Evolutionary conservation across 768 basidiomycete genomes (phyloP).

Genomic region (Mycena sanguinolenta): DNA sequence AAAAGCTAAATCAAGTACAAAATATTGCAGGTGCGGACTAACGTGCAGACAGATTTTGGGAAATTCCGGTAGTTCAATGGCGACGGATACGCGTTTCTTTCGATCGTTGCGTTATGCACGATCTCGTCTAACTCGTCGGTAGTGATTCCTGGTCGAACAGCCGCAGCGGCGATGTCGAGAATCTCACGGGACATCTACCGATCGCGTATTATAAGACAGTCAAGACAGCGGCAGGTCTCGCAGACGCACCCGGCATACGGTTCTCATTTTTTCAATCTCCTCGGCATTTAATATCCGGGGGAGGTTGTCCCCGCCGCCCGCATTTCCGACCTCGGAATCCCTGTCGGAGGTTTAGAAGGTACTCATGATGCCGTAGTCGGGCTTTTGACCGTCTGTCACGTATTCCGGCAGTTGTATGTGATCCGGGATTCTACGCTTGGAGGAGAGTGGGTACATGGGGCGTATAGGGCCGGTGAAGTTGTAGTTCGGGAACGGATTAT

Average conservation of each 20-base stretch:
- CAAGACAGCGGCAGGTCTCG: not conserved
- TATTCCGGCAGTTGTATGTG: slow-evolving; percentile 94
- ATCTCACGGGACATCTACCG: slow-evolving; percentile 89
- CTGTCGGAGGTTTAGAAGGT: slow-evolving; percentile 50
- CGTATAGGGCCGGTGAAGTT: slow-evolving; percentile 84
- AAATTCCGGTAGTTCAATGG: slow-evolving; percentile 92
- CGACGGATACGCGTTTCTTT: slow-evolving; percentile 93
- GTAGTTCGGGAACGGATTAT: slow-evolving; percentile 84
- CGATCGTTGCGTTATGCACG: slow-evolving; percentile 92
- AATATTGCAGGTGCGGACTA: slow-evolving; percentile 49
- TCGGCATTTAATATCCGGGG: slow-evolving; percentile 74
- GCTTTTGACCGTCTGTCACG: slow-evolving; percentile 62
- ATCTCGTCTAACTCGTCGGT: slow-evolving; percentile 96
- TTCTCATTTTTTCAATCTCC: slow-evolving; percentile 92
- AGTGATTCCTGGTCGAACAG: slow-evolving; percentile 91
- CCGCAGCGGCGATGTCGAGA: slow-evolving; percentile 91
- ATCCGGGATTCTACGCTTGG: slow-evolving; percentile 80
- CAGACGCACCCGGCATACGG: slow-evolving; percentile 81
- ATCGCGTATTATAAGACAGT: slow-evolving; percentile 8
- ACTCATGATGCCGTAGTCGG: slow-evolving; percentile 21
- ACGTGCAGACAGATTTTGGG: slow-evolving; percentile 98
- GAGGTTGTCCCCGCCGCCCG: slow-evolving; percentile 70
- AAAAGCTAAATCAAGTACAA: slow-evolving; percentile 10
- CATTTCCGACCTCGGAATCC: slow-evolving; percentile 71
- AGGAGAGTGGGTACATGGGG: slow-evolving; percentile 90